Evolutionary conservation across 2,329 filamentous ascomycete genomes (phyloP).

Genomic region (Leptographium radiaticola): DNA sequence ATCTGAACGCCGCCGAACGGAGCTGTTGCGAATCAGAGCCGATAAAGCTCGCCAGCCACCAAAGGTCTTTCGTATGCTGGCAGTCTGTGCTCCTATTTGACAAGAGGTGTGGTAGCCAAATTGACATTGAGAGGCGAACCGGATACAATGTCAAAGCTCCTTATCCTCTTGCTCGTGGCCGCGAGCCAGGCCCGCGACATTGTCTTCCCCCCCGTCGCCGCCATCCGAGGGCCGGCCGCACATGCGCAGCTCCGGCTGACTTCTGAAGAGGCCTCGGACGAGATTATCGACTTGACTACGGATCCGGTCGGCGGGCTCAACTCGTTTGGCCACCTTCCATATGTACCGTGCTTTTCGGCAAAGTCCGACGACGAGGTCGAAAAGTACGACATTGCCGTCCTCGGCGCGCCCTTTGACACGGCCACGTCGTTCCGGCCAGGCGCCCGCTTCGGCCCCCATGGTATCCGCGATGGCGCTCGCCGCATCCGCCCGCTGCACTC

Average conservation of each 20-base stretch:
- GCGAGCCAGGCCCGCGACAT: constrained; percentile 7
- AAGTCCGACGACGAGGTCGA: constrained; percentile 31
- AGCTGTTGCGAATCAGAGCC: not conserved
- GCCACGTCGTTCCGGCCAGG: constrained; percentile 16
- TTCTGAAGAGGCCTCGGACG: not conserved
- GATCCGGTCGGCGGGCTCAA: constrained; percentile 41
- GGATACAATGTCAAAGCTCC: not conserved
- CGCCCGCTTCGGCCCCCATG: constrained; percentile 16
- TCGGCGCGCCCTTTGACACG: constrained; percentile 38
- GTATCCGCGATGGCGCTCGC: constrained; percentile 16
- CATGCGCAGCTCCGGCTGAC: not conserved
- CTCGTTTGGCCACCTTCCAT: constrained; percentile 49
- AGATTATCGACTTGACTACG: constrained; percentile 25
- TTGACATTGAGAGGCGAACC: not conserved
- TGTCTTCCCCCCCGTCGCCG: constrained; percentile 8
- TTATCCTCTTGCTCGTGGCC: constrained; percentile 1
- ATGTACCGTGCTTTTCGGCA: constrained; percentile 40
- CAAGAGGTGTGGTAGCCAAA: not conserved
- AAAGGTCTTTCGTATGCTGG: not conserved
- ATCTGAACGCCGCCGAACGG: not conserved
- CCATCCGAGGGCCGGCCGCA: not conserved
- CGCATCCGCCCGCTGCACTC: constrained; percentile 10
- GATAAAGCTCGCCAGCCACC: not conserved
- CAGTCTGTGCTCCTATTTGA: not conserved
- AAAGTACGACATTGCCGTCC: constrained; percentile 43